phyloP scores from a whole-genome alignment of 331 rosid species.

The Pyracantha coccinea region DNA sequence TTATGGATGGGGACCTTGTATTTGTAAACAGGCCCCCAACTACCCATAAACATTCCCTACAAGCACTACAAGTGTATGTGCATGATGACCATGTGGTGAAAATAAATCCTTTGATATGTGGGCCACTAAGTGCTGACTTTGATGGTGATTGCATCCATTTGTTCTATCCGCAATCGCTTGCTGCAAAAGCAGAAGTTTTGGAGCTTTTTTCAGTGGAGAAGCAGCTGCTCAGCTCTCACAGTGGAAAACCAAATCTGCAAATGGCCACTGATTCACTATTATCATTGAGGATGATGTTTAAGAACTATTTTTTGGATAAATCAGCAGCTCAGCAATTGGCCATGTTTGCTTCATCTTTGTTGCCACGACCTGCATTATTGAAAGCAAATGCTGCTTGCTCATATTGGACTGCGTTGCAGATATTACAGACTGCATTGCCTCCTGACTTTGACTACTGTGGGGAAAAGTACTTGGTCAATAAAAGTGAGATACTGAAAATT shows the following conservation, averaged over 20 bases:
- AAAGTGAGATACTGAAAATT: conserved; percentile 51
- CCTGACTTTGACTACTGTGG: conserved; percentile 49
- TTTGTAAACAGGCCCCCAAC: conserved; percentile 94
- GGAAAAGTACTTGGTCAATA: conserved; percentile 42
- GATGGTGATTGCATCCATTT: conserved; percentile 91
- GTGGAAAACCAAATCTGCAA: conserved; percentile 77
- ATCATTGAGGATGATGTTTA: conserved; percentile 58
- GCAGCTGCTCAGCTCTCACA: conserved; percentile 89
- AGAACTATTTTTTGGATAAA: conserved; percentile 36
- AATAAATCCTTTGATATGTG: conserved; percentile 92
- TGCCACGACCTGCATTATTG: conserved; percentile 62
- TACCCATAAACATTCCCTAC: conserved; percentile 88
- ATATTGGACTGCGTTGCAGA: conserved; percentile 75
- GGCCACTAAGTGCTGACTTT: conserved; percentile 85
- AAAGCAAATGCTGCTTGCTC: conserved; percentile 32
- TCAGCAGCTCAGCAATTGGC: conserved; percentile 60
- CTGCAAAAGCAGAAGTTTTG: conserved; percentile 88
- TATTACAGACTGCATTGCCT: conserved; percentile 71
- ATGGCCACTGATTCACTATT: conserved; percentile 55
- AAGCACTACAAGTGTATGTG: conserved; percentile 77
- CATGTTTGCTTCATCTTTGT: conserved; percentile 55
- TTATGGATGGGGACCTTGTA: conserved; percentile 92
- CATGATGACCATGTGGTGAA: conserved; percentile 87
- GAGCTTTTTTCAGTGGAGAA: conserved; percentile 85
- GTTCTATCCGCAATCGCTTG: conserved; percentile 88